Conservation (phyloP, 441 rosid genomes). For the Adansonia grandidieri region DNA sequence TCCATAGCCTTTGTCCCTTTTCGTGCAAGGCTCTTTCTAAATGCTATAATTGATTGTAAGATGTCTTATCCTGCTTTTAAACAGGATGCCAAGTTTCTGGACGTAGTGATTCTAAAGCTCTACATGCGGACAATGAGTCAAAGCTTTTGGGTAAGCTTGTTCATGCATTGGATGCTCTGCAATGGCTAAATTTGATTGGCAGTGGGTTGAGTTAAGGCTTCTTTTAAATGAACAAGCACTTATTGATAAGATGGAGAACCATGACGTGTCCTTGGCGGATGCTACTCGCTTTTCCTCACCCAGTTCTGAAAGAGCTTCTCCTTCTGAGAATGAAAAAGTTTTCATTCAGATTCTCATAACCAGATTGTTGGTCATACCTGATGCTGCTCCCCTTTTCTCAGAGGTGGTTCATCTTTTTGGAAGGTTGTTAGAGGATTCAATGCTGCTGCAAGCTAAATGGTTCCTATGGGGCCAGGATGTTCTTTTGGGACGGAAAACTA, state of each 20-base stretch:
- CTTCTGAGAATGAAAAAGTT: slow-evolving; percentile 89
- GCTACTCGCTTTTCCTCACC: slow-evolving; percentile 78
- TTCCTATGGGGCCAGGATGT: slow-evolving; percentile 86
- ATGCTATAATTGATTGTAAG: slow-evolving; percentile 84
- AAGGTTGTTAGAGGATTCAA: slow-evolving; percentile 87
- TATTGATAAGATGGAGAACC: slow-evolving; percentile 78
- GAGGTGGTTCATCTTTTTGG: slow-evolving; percentile 97
- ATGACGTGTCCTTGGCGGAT: slow-evolving; percentile 69
- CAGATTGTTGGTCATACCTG: slow-evolving; percentile 96
- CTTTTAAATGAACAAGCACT: slow-evolving; percentile 96
- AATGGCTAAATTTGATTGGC: slow-evolving; percentile 99
- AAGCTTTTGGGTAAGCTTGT: slow-evolving; percentile 89
- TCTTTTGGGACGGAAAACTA: slow-evolving; percentile 87
- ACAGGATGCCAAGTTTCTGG: slow-evolving; percentile 58
- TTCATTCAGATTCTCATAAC: slow-evolving; percentile 87
- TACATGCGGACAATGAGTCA: slow-evolving; percentile 56
- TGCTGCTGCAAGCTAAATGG: slow-evolving; percentile 94
- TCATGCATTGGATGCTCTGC: slow-evolving; percentile 74
- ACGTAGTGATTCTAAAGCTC: slow-evolving; percentile 54
- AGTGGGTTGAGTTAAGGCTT: slow-evolving; percentile 98
- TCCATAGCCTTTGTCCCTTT: slow-evolving; percentile 80
- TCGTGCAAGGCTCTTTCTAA: slow-evolving; percentile 88
- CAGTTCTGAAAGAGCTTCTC: slow-evolving; percentile 62
- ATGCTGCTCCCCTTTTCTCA: slow-evolving; percentile 94
- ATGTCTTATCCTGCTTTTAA: slow-evolving; percentile 54